phyloP scores from a whole-genome alignment of 257 asterid genomes.

The Forsythia suspensa region DNA sequence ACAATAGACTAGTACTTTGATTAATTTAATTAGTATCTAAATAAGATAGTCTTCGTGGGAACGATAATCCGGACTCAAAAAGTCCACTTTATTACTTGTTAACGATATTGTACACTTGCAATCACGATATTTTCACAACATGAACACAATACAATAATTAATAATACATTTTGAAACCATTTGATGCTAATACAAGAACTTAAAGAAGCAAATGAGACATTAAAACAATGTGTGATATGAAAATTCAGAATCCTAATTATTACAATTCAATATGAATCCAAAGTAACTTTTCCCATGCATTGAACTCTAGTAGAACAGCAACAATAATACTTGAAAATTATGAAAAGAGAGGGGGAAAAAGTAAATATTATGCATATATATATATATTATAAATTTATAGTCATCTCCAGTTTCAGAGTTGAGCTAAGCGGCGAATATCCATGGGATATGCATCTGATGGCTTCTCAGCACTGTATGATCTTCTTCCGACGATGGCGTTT shows the following conservation, averaged over 20 bases:
- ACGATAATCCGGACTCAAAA: too few relatives aligned
- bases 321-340: background rate
- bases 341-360: background rate
- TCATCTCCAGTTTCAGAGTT: slow-evolving; percentile 3
- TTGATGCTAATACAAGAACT: too few relatives aligned
- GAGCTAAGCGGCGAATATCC: slow-evolving; percentile 27
- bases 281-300: background rate
- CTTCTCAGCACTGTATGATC: slow-evolving; percentile 27
- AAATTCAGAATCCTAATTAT: too few relatives aligned
- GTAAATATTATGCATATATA: background rate
- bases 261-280: background rate
- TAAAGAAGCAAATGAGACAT: background rate
- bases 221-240: too few relatives aligned
- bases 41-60: too few relatives aligned
- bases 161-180: too few relatives aligned
- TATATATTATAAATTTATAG: background rate
- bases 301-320: background rate
- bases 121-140: too few relatives aligned
- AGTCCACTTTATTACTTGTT: too few relatives aligned
- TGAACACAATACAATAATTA: too few relatives aligned
- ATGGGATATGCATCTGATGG: slow-evolving; percentile 33
- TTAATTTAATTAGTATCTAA: too few relatives aligned
- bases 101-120: too few relatives aligned
- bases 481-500: slow-evolving; percentile 24
- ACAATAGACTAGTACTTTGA: too few relatives aligned